Conservation (phyloP, 805 yeast genomes). For the Suhomyces vadensis region DNA sequence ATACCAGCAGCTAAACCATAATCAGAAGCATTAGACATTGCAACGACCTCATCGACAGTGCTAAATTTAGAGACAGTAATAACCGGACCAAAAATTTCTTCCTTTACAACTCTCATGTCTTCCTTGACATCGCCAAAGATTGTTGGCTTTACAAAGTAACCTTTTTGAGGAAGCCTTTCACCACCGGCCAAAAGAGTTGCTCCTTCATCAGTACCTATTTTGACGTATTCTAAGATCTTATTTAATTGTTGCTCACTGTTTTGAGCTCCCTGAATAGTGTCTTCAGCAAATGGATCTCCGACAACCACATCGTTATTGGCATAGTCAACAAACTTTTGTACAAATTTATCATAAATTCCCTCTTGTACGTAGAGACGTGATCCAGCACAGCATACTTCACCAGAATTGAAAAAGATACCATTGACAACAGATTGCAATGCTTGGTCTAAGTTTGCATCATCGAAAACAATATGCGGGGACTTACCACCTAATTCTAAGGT, state of each 20-base stretch:
- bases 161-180: conserved; percentile 46
- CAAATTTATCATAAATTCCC: conserved; percentile 53
- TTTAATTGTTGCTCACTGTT: conserved; percentile 58
- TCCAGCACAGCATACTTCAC: conserved; percentile 69
- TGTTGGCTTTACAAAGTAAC: conserved; percentile 74
- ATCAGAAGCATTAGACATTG: conserved; percentile 65
- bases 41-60: conserved; percentile 66
- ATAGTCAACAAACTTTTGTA: conserved; percentile 49
- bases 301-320: conserved; percentile 43
- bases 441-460: conserved; percentile 62
- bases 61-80: conserved; percentile 65
- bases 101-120: conserved; percentile 64
- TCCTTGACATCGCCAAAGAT: conserved; percentile 70
- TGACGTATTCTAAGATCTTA: conserved; percentile 42
- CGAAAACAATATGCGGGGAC: conserved; percentile 61
- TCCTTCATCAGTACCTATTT: conserved; percentile 45
- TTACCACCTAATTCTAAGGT: conserved; percentile 75
- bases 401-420: conserved; percentile 64
- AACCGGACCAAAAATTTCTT: conserved; percentile 89
- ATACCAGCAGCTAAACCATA: conserved; percentile 85
- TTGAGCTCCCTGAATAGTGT: conserved; percentile 60
- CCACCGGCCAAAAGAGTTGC: conserved; percentile 44
- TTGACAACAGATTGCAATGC: conserved; percentile 66
- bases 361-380: conserved; percentile 63
- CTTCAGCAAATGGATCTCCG: conserved; percentile 52